Evolutionary conservation across 768 basidiomycete genomes (phyloP).

Genomic region (Xerocomellus chrysenteron): DNA sequence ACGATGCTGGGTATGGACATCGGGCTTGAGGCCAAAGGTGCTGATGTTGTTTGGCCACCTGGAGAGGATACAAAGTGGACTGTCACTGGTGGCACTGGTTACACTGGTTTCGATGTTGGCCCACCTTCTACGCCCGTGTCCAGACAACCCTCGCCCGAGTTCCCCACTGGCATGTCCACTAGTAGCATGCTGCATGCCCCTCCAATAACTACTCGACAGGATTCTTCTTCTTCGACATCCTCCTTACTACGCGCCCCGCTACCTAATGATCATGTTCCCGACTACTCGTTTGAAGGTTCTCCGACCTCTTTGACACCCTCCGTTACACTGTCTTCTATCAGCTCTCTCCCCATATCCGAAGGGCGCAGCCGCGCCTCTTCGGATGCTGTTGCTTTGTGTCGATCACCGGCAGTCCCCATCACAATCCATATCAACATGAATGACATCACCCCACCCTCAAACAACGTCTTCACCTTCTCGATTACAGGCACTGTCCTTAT

Average conservation of each 20-base stretch:
- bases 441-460: conserved; percentile 63
- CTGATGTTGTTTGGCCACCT: conserved; percentile 65
- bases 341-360: conserved; percentile 35
- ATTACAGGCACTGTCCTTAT: conserved; percentile 67
- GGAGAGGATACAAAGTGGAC: conserved; percentile 55
- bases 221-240: conserved; percentile 47
- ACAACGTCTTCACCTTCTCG: conserved; percentile 63
- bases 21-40: conserved; percentile 63
- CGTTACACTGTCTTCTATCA: conserved; percentile 38
- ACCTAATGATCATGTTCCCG: conserved; percentile 59
- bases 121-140: conserved; percentile 38
- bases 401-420: conserved; percentile 59
- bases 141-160: conserved; percentile 52
- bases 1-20: conserved; percentile 79
- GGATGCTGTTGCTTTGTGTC: conserved; percentile 21
- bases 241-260: conserved; percentile 77
- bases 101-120: conserved; percentile 68
- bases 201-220: conserved; percentile 34
- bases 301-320: conserved; percentile 53
- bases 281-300: conserved; percentile 73
- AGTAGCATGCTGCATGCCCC: conserved; percentile 22
- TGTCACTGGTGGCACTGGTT: conserved; percentile 62
- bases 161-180: conserved; percentile 26
- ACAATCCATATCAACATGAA: conserved; percentile 81
- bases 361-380: conserved; percentile 42